Conservation (phyloP, 768 basidiomycete species). For the Termitomyces titanicus region DNA sequence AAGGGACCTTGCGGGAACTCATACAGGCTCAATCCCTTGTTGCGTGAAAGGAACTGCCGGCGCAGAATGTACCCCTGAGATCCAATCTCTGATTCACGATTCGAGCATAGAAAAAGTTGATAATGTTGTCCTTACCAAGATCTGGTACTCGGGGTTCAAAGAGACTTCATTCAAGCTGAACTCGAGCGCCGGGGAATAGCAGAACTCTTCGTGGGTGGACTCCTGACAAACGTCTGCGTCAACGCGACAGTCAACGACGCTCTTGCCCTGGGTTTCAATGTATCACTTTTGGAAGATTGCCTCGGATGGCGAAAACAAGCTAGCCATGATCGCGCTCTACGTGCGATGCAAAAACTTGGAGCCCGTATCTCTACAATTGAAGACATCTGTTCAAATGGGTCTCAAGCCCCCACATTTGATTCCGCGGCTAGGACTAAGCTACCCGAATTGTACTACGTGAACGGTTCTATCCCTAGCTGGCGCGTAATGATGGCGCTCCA, state of each 20-base stretch:
- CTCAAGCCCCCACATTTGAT: slow-evolving; percentile 8
- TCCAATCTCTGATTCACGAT: slow-evolving; percentile 12
- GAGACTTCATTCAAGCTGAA: slow-evolving; percentile 15
- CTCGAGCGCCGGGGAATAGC: slow-evolving; percentile 15
- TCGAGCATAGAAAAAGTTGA: slow-evolving; percentile 1
- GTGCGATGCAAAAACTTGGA: slow-evolving; percentile 15
- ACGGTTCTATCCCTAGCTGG: slow-evolving; percentile 26
- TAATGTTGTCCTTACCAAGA: slow-evolving; percentile 19
- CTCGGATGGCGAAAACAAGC: slow-evolving; percentile 22
- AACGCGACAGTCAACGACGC: slow-evolving; percentile 22
- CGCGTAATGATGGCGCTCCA: slow-evolving; percentile 24
- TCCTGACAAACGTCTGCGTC: slow-evolving; percentile 25
- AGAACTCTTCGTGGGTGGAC: slow-evolving; percentile 19
- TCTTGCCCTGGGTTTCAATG: slow-evolving; percentile 14
- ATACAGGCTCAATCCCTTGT: slow-evolving; percentile 20
- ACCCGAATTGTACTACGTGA: slow-evolving; percentile 23
- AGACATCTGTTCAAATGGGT: slow-evolving; percentile 6
- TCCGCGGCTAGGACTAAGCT: neutral
- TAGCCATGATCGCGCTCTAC: slow-evolving; percentile 21
- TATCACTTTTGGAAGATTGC: slow-evolving; percentile 21
- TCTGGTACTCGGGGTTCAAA: slow-evolving; percentile 25
- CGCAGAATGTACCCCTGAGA: slow-evolving; percentile 16
- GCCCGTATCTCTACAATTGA: neutral
- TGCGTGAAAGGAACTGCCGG: slow-evolving; percentile 18
- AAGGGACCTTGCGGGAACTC: slow-evolving; percentile 18